Percentiles rank a stretch among this genome's conserved stretches.
Evolutionary conservation across 2,329 filamentous ascomycete species (phyloP).

Genomic region (Pseudogymnoascus sp.): DNA sequence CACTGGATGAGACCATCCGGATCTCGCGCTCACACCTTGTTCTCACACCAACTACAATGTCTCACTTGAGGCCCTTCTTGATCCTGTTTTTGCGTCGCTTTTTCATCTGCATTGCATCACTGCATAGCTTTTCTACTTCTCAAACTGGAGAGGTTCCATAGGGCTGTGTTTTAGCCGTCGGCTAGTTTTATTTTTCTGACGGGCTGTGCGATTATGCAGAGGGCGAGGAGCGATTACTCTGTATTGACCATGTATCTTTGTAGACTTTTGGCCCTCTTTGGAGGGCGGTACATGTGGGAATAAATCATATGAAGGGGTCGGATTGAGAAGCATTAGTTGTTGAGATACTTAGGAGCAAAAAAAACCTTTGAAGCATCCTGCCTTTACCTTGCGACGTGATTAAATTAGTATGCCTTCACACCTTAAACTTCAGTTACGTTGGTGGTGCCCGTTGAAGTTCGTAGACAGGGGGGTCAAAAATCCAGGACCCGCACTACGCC

Average conservation of each 20-base stretch:
- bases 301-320: not conserved
- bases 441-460: not conserved
- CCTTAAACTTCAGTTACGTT: not conserved
- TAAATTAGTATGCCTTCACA: not conserved
- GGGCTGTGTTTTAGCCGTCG: constrained; percentile 8
- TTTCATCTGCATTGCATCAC: not conserved
- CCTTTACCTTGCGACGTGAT: not conserved
- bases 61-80: constrained; percentile 6
- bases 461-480: not conserved
- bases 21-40: not conserved
- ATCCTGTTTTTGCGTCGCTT: constrained; percentile 7
- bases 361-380: not conserved
- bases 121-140: constrained; percentile 1
- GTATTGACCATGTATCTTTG: constrained; percentile 8
- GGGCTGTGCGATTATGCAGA: constrained; percentile 6
- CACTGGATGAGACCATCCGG: not conserved
- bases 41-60: constrained; percentile 2
- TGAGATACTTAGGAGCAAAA: not conserved
- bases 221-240: not conserved
- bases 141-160: not conserved
- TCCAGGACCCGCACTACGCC: not conserved
- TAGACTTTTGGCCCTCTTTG: not conserved
- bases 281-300: not conserved
- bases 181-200: not conserved
- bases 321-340: constrained; percentile 8